Percentiles rank a stretch among this genome's conserved stretches.
These are phyloP conservation scores for Naganishia randhawae DNA, from an alignment of 768 basidiomycete genomes.

Conservation along the genomic window DNA sequence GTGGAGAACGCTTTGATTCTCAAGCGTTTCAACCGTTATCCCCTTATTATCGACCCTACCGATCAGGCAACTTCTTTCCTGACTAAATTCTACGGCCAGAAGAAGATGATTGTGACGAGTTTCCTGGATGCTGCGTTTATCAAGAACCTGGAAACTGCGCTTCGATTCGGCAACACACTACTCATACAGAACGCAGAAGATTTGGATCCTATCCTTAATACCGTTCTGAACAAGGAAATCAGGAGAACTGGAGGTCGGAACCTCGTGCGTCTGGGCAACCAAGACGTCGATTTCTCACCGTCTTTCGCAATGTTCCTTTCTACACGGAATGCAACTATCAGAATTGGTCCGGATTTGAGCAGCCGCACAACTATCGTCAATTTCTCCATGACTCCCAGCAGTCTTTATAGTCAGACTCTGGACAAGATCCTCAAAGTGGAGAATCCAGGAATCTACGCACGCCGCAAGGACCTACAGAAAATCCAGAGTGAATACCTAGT, in stretches of 20 bases:
- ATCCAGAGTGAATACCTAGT: constrained; percentile 96
- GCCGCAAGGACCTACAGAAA: constrained; percentile 93
- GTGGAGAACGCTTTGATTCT: constrained; percentile 99
- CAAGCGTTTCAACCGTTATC: constrained; percentile 94
- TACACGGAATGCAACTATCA: constrained; percentile 92
- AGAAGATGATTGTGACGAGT: constrained; percentile 96
- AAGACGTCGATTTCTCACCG: constrained; percentile 99
- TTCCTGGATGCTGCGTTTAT: constrained; percentile 99
- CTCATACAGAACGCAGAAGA: constrained; percentile 98
- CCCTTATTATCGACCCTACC: constrained; percentile 94
- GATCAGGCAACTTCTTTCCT: constrained; percentile 94
- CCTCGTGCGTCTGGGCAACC: constrained; percentile 88
- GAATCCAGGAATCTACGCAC: constrained; percentile 90
- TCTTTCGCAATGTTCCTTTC: constrained; percentile 99
- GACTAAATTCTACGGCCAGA: constrained; percentile 87
- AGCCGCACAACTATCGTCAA: constrained; percentile 94
- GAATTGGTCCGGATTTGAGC: constrained; percentile 97
- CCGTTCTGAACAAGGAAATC: constrained; percentile 94
- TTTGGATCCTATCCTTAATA: constrained; percentile 93
- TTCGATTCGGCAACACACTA: constrained; percentile 95
- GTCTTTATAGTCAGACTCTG: constrained; percentile 94
- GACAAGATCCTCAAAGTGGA: constrained; percentile 96
- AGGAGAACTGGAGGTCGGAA: constrained; percentile 94
- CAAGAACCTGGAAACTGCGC: constrained; percentile 95
- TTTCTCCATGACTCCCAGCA: constrained; percentile 97